Conservation (phyloP, 306 rosid species). For the Dicorynia guianensis region DNA sequence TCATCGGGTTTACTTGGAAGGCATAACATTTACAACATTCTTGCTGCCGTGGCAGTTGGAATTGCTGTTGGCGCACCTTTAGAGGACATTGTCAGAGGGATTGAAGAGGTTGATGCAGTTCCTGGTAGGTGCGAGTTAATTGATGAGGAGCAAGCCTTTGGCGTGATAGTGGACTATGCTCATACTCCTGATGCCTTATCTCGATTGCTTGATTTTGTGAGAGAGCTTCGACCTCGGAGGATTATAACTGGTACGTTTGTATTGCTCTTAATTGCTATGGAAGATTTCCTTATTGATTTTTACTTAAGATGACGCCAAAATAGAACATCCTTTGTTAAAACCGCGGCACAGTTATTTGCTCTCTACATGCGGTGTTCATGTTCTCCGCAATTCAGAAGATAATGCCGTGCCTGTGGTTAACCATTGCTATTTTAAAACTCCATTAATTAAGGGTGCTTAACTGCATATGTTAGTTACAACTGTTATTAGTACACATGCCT, state of each 20-base stretch:
- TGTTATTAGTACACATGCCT: not conserved
- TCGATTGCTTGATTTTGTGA: constrained; percentile 85
- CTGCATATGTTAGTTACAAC: not conserved
- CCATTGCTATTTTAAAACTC: not conserved
- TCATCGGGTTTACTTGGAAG: constrained; percentile 92
- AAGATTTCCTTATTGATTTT: constrained; percentile 15
- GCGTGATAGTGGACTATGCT: constrained; percentile 97
- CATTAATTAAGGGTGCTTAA: not conserved
- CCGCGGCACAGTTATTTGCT: constrained; percentile 29
- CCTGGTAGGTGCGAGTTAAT: constrained; percentile 94
- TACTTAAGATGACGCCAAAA: constrained; percentile 6
- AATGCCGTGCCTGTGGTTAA: constrained; percentile 1
- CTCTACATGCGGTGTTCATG: not conserved
- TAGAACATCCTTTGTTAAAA: constrained; percentile 17
- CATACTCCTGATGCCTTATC: constrained; percentile 89
- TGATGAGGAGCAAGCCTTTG: constrained; percentile 96
- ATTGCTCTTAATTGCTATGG: constrained; percentile 33
- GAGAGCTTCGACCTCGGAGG: constrained; percentile 94
- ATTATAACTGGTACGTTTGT: constrained; percentile 76
- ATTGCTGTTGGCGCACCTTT: constrained; percentile 97
- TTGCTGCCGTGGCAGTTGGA: constrained; percentile 94
- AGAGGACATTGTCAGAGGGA: constrained; percentile 95
- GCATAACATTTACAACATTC: constrained; percentile 89
- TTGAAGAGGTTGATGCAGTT: constrained; percentile 97
- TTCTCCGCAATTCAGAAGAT: not conserved